Percentiles rank a stretch among this genome's conserved stretches.
These are phyloP conservation scores for Elaeagnus macrophylla DNA, from an alignment of 306 rosid species.

Conservation along the genomic window DNA sequence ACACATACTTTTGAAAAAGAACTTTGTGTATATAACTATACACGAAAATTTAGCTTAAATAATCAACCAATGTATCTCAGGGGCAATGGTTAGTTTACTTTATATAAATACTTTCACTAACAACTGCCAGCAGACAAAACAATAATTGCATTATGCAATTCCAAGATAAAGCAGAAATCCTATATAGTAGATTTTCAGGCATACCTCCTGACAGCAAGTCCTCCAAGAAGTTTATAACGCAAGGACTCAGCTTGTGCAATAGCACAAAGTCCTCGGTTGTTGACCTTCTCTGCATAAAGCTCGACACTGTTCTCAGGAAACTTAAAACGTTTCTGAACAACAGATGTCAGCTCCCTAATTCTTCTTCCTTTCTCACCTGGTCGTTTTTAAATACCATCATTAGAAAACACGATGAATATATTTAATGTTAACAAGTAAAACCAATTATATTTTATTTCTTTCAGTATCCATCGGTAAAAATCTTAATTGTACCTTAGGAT, in stretches of 20 bases:
- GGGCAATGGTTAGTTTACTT: too few relatives aligned
- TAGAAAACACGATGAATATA: not conserved
- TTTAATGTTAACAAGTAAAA: not conserved
- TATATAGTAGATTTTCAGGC: not conserved
- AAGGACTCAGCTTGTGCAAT: slow-evolving; percentile 77
- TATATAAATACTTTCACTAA: too few relatives aligned
- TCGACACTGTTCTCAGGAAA: slow-evolving; percentile 75
- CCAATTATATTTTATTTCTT: not conserved
- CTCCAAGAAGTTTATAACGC: slow-evolving; percentile 82
- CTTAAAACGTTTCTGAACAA: slow-evolving; percentile 78
- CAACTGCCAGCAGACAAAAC: too few relatives aligned
- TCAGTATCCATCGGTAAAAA: too few relatives aligned
- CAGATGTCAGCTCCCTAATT: slow-evolving; percentile 68
- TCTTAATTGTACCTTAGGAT: not conserved
- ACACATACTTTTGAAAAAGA: too few relatives aligned
- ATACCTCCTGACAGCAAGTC: slow-evolving; percentile 77
- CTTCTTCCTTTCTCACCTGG: slow-evolving; percentile 81
- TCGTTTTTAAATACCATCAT: slow-evolving; percentile 4
- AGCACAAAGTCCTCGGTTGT: slow-evolving; percentile 77
- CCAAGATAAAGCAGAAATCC: too few relatives aligned
- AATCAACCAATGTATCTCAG: too few relatives aligned
- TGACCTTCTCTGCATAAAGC: slow-evolving; percentile 72
- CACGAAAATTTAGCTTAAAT: too few relatives aligned
- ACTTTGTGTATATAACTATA: too few relatives aligned
- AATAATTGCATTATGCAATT: too few relatives aligned